Conservation (phyloP, 352 stramenopile genomes). For the Globisporangium spinosum region DNA sequence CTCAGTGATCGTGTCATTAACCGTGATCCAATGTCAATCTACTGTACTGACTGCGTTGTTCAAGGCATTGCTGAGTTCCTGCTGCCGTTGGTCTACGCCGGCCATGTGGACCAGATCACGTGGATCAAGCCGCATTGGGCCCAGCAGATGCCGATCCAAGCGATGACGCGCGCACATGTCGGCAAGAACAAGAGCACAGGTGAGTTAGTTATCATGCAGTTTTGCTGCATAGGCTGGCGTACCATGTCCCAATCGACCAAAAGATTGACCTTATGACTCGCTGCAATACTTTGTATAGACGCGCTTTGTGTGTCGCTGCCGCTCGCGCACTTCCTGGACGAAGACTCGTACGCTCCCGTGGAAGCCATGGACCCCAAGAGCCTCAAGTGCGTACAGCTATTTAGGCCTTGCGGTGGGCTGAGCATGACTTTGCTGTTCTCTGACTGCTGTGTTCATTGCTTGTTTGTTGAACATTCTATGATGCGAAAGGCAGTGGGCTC, state of each 20-base stretch:
- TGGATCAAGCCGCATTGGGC: slow-evolving; percentile 87
- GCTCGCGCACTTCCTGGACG: slow-evolving; percentile 69
- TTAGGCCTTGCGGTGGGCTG: neutral
- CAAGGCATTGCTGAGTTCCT: slow-evolving; percentile 86
- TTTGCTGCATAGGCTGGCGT: neutral
- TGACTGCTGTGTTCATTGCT: too few relatives aligned
- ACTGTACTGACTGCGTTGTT: neutral
- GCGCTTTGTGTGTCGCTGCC: slow-evolving; percentile 53
- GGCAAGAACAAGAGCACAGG: slow-evolving; percentile 17
- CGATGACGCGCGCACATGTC: slow-evolving; percentile 13
- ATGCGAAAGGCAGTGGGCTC: slow-evolving; percentile 31
- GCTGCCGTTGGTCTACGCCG: slow-evolving; percentile 70
- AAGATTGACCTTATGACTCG: neutral
- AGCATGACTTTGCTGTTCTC: too few relatives aligned
- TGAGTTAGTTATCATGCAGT: neutral
- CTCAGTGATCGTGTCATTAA: neutral
- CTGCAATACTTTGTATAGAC: slow-evolving; percentile 14
- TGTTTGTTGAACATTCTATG: too few relatives aligned
- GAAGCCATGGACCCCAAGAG: slow-evolving; percentile 32
- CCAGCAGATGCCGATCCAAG: slow-evolving; percentile 18
- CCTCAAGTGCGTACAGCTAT: slow-evolving; percentile 22
- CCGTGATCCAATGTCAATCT: neutral
- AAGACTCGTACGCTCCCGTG: slow-evolving; percentile 47
- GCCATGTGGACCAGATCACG: slow-evolving; percentile 67
- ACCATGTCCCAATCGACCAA: neutral